A percentile compares a stretch with the other conserved stretches of the same genome.
Conservation (phyloP, 2,329 filamentous ascomycete genomes). For the Pseudopyricularia cyperi region DNA sequence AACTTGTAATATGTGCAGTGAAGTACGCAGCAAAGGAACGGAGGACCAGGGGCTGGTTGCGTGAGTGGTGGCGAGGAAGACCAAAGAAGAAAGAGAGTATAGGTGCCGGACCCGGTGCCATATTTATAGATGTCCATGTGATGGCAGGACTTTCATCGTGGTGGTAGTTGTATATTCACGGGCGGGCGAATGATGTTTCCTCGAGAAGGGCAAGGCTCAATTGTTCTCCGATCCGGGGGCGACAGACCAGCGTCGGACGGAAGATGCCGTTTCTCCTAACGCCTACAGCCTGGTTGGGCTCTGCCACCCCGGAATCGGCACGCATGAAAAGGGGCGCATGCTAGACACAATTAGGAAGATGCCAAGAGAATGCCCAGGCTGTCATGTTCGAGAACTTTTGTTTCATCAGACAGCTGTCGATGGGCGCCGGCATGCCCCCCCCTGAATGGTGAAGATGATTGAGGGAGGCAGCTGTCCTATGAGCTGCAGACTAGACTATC, state of each 20-base stretch:
- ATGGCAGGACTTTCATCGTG: neutral
- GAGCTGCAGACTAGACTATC: too few species aligned
- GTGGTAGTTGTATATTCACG: neutral
- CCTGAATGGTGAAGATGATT: neutral
- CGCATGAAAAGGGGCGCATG: neutral
- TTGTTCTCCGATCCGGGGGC: too few species aligned
- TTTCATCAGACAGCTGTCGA: neutral
- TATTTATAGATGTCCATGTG: neutral
- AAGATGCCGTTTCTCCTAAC: too few species aligned
- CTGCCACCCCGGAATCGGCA: too few species aligned
- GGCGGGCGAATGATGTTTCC: neutral
- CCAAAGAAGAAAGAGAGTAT: neutral
- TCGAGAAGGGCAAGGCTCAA: too few species aligned
- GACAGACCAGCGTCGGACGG: too few species aligned
- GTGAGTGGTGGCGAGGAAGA: neutral
- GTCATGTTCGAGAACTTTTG: neutral
- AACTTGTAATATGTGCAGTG: neutral
- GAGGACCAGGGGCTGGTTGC: neutral
- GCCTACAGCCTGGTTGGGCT: too few species aligned
- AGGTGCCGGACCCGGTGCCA: neutral
- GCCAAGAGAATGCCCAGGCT: neutral
- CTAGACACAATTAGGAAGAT: slow-evolving; percentile 1
- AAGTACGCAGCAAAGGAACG: neutral
- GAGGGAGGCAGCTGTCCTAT: neutral
- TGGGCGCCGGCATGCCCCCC: neutral